Evolutionary conservation across 495 filamentous ascomycete species (phyloP), one percentile per base, ranked within the genome.

Genomic region (Xeromyces bisporus): DNA sequence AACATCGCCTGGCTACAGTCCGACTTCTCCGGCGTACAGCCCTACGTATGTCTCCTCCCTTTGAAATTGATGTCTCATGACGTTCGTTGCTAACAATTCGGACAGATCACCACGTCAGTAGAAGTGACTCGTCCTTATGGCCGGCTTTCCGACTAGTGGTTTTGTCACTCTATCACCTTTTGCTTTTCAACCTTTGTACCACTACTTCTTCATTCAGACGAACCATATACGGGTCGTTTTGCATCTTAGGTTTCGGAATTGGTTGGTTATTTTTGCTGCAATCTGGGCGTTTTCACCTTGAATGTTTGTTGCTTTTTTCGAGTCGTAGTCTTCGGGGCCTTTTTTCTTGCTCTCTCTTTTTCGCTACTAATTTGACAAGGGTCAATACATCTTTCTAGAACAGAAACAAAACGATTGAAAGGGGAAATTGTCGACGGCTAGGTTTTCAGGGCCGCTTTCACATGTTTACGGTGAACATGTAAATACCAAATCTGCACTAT

Each of bases 1-100:
- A 39, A 65, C 61, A 27, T 67, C 59, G 17, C 57, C 57, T 36
- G 51, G 56, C 32, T n/a, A n/a, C n/a, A 51, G 61, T n/a, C 59
- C 61, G 15, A 62, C 59, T 7, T 66, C 66, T 33, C 68, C 68
- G 33, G 62, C 63, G 26, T 73, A 69, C 49, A 69, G 66, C 32
- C 56, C 57, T 38, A 50, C 57, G 56, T 62, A 48, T 47, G 58
- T 52, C 15, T 11, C 28, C 2, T 11, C 26, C n/a, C 7, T 21
- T 5, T 21, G 20, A 20, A n/a, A 31, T 16, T 31, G 6, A 7
- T n/a, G 12, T 16, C 28, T n/a, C 6, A n/a, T 12, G 24, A 28
- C 11, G 8, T 15, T 14, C 11, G 7, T 21, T 20, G 23, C 48
- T 56, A 46, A 49, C 50, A 17, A 18, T 24, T 31, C 26, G 18